Percentiles rank a stretch among this genome's conserved stretches.
Conservation (phyloP, 2,329 filamentous ascomycete genomes). For the Amauroascus verrucosus region DNA sequence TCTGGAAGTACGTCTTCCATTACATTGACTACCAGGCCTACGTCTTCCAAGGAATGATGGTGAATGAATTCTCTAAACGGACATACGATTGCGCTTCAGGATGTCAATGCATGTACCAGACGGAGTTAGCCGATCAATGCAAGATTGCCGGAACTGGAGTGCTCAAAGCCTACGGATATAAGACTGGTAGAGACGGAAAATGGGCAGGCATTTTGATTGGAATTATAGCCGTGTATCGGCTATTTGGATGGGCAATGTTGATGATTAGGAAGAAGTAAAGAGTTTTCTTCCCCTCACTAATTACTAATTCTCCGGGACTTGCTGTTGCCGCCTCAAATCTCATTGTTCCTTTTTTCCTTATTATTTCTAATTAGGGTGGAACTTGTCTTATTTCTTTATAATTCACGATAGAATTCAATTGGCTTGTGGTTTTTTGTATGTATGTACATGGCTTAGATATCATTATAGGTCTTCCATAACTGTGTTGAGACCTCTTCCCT, state of each 20-base stretch:
- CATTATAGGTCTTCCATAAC: too few species aligned
- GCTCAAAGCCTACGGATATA: constrained; percentile 59
- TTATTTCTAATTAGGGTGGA: background rate
- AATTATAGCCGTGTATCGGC: constrained; percentile 63
- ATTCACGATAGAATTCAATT: too few species aligned
- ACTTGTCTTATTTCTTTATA: too few species aligned
- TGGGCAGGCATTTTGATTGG: constrained; percentile 69
- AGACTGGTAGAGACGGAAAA: constrained; percentile 50
- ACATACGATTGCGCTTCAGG: constrained; percentile 51
- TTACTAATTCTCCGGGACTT: background rate
- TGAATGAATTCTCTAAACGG: constrained; percentile 65
- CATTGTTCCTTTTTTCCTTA: too few species aligned
- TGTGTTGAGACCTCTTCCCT: too few species aligned
- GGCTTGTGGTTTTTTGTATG: too few species aligned
- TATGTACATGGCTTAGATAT: too few species aligned
- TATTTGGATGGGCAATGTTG: constrained; percentile 57
- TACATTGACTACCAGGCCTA: constrained; percentile 83
- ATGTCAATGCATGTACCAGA: constrained; percentile 63
- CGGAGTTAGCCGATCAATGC: constrained; percentile 52
- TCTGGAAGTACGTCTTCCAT: constrained; percentile 79
- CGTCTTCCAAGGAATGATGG: constrained; percentile 88
- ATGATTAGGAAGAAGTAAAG: constrained; percentile 22
- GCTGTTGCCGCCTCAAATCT: background rate
- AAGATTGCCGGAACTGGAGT: constrained; percentile 62
- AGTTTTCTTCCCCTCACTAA: background rate